Conservation (phyloP, 495 filamentous ascomycete genomes). For the Haplographium delicatum region DNA sequence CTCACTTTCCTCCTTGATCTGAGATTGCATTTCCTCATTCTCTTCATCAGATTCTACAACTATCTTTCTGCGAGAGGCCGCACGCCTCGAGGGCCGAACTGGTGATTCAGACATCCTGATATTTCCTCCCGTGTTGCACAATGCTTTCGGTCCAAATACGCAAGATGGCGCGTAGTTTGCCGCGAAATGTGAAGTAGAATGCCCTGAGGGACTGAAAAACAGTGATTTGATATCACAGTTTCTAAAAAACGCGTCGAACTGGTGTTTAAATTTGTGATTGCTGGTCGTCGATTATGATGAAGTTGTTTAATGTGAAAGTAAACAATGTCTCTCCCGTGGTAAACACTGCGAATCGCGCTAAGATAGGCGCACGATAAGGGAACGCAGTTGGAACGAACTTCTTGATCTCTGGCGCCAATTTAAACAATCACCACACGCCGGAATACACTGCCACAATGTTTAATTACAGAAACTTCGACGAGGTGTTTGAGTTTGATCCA, state of each 20-base stretch:
- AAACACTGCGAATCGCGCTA: constrained; percentile 5
- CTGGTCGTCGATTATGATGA: not conserved
- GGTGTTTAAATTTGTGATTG: not conserved
- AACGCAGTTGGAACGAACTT: not conserved
- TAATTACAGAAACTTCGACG: constrained; percentile 51
- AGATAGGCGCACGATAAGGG: constrained; percentile 17
- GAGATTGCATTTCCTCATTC: constrained; percentile 49
- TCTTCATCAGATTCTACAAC: constrained; percentile 71
- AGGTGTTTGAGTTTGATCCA: constrained; percentile 57
- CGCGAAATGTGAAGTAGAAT: too few relatives aligned
- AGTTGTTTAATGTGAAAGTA: constrained; percentile 3
- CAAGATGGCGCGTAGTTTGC: too few relatives aligned
- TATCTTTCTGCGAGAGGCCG: constrained; percentile 60
- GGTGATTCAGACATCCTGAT: constrained; percentile 36
- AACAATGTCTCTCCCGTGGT: not conserved
- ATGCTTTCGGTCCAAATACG: too few relatives aligned
- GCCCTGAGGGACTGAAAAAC: too few relatives aligned
- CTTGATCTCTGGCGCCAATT: not conserved
- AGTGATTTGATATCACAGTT: too few relatives aligned
- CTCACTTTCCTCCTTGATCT: constrained; percentile 54
- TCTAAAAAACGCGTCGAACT: constrained; percentile 4
- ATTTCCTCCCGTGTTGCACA: too few relatives aligned
- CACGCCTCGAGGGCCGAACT: constrained; percentile 69
- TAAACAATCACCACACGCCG: not conserved
- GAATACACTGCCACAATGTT: constrained; percentile 18